Base-by-base conservation (phyloP, 768 basidiomycete species). In the Mycena alexandri region DNA sequence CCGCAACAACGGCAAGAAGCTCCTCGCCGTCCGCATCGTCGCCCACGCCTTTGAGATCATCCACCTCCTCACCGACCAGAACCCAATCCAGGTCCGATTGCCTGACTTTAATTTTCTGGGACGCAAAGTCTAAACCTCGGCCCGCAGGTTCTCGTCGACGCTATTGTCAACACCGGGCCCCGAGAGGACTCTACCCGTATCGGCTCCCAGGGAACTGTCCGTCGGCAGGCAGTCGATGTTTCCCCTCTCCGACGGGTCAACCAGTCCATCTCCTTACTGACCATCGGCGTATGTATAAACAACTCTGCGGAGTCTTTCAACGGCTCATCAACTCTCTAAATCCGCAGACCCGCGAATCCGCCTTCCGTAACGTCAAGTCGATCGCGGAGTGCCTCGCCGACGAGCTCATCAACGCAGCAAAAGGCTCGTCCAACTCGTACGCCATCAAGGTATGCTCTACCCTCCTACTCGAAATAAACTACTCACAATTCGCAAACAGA, bases 101-200 rank as follows among this genome's bases (percentile, higher is more conserved):
- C 38, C 11, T 9, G 38, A 22, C 34, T 33, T 5, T 11, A 48
- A 60, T 53, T 43, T 41, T 54, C 16, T 17, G 29, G 46, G 38
- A 38, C 60, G 21, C 41, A 47, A 56, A 29, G 7, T 25, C 22
- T 33, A 21, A 42, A 51, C 59, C 57, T 53, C 42, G 63, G 52
- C 16, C 10, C 41, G 22, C 69, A 94, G 93, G 91, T 96, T 75
- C 90, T 96, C 75, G 96, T 99, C 75, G 97, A 98, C 79, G 98
- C 98, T 73, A 95, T 99, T 76, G 95, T 99, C 80, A 99, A 99
- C 91, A 98, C 98, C 71, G 98, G 98, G 73, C 98, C 98, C 72
- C 93, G 98, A 77, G 98, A 99, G 86, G 98, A 99, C 84, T 98
- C 96, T 68, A 99, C 98, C 73, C 96, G 98, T 86, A 99, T 99